Conservation (phyloP, 148 eudicot genomes). For the Euryodendron excelsum region DNA sequence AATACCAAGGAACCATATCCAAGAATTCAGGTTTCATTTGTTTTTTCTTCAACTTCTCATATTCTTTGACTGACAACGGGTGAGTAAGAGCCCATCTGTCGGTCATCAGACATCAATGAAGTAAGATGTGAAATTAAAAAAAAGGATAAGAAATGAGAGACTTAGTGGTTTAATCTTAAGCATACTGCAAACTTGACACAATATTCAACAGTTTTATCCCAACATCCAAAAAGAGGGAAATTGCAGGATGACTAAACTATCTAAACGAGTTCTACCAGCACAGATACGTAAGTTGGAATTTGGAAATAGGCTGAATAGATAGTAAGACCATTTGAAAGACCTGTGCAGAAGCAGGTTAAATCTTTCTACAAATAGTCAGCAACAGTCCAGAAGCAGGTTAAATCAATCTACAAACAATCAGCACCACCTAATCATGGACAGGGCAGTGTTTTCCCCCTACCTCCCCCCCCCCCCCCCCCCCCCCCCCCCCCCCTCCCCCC, state of each 20-base stretch:
- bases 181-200: background rate
- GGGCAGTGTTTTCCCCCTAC: too few relatives aligned
- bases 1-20: slow-evolving; percentile 99
- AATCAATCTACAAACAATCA: background rate
- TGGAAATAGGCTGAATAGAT: too few relatives aligned
- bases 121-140: slow-evolving; percentile 16
- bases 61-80: slow-evolving; percentile 72
- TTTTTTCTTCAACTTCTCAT: slow-evolving; percentile 67
- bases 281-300: too few relatives aligned
- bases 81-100: slow-evolving; percentile 99
- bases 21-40: slow-evolving; percentile 82
- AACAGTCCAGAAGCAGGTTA: background rate
- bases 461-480: too few relatives aligned
- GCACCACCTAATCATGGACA: background rate
- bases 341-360: too few relatives aligned
- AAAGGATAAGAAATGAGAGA: background rate
- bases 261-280: too few relatives aligned
- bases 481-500: too few relatives aligned
- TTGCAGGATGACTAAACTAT: too few relatives aligned
- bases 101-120: slow-evolving; percentile 23
- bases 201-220: background rate
- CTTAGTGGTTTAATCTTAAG: background rate
- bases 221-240: background rate
- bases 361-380: too few relatives aligned
- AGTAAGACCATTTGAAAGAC: too few relatives aligned